Conservation (phyloP, 371 early-diverging fungal genomes). For the Mucor circinelloides region DNA sequence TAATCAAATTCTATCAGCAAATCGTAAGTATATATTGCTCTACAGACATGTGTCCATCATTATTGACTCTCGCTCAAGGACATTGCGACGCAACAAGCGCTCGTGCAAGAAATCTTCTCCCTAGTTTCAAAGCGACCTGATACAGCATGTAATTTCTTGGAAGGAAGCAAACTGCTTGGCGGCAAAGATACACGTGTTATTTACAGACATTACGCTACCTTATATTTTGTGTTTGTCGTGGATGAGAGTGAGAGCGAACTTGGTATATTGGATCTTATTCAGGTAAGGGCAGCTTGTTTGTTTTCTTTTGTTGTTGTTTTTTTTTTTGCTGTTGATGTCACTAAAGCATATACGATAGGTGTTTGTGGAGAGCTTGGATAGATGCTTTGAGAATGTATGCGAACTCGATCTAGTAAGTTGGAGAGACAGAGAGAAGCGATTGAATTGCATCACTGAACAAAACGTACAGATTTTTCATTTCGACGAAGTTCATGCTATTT, state of each 20-base stretch:
- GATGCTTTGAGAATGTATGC: conserved; percentile 94
- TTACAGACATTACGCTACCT: conserved; percentile 89
- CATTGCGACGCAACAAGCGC: conserved; percentile 79
- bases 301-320: neutral
- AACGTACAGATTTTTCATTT: conserved; percentile 75
- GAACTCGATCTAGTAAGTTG: conserved; percentile 86
- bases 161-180: conserved; percentile 83
- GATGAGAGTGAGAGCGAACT: conserved; percentile 92
- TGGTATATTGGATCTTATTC: conserved; percentile 93
- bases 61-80: conserved; percentile 51
- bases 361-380: conserved; percentile 94
- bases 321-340: too few relatives aligned
- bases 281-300: conserved; percentile 49
- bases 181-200: conserved; percentile 89
- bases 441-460: neutral
- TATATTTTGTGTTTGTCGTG: conserved; percentile 97
- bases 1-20: conserved; percentile 91
- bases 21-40: conserved; percentile 53
- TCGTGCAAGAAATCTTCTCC: conserved; percentile 78
- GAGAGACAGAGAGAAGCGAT: neutral
- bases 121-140: conserved; percentile 85
- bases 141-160: conserved; percentile 89
- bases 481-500: conserved; percentile 67
- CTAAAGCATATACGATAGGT: conserved; percentile 54
- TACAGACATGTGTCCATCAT: neutral